Percentiles rank a stretch among this genome's conserved stretches.
Conservation (phyloP, 176 grass and related monocot species). For the Alopecurus myosuroides region DNA sequence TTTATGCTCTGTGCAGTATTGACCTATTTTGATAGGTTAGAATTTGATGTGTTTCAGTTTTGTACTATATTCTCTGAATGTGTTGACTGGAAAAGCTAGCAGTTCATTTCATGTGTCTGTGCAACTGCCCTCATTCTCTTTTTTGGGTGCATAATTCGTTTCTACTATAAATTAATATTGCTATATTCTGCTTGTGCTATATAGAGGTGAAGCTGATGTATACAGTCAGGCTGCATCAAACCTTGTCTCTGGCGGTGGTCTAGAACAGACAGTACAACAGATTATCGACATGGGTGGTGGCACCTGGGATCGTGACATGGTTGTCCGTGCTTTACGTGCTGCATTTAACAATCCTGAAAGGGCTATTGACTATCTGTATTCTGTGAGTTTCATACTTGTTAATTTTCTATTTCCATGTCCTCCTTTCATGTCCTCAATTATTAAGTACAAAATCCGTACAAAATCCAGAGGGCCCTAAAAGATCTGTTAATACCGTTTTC, state of each 20-base stretch:
- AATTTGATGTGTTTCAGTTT: neutral
- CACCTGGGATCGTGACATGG: conserved; percentile 83
- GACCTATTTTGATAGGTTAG: neutral
- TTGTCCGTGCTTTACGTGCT: conserved; percentile 84
- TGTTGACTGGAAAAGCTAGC: neutral
- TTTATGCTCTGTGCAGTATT: neutral
- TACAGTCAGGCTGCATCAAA: conserved; percentile 94
- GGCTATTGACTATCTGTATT: conserved; percentile 95
- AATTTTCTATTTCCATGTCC: neutral
- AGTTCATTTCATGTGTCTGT: neutral
- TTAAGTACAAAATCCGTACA: neutral
- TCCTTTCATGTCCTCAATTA: neutral
- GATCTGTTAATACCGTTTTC: neutral
- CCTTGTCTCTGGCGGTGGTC: conserved; percentile 69
- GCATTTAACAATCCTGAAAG: conserved; percentile 98
- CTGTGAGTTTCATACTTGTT: conserved; percentile 55
- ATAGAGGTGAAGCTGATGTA: conserved; percentile 57
- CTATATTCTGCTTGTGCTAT: conserved; percentile 1
- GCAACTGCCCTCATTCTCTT: neutral
- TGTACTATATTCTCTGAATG: neutral
- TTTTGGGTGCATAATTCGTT: neutral
- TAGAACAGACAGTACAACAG: conserved; percentile 85
- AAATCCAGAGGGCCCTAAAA: neutral
- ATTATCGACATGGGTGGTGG: conserved; percentile 97
- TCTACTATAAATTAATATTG: neutral